Evolutionary conservation across 306 rosid genomes (phyloP), one percentile per base, ranked within the genome.

Genomic region (Alnus glutinosa): DNA sequence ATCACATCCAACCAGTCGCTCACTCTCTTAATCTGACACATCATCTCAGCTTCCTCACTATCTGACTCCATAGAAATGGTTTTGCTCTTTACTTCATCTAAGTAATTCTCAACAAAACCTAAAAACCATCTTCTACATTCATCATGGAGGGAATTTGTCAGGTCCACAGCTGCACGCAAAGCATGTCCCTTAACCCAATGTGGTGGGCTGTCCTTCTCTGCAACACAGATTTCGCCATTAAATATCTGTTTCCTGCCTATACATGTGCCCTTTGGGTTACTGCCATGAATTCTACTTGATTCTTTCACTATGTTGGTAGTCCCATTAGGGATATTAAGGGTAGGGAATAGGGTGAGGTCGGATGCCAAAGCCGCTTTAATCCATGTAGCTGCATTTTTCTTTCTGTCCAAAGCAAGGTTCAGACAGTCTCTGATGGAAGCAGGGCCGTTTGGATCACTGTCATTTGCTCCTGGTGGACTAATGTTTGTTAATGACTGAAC

Each of bases 21-120:
- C 23, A 86, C 78, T 47, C 67, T 83, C 87, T 86, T 86, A 64
- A 83, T 78, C 63, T 71, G 75, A 30, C 80, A 74, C 87, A 86
- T 83, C 58, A 72, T 83, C 66, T 78, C 83, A 37, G 78, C 85
- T 15, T 81, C 75, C 36, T 83, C 71, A 30, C 30, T 32, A 52
- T 80, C 71, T n/a, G 81, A 83, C 67, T 75, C 83, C 63, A 70
- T 57, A 7, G 67, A 51, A n/a, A 42, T 50, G 11, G 71, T 75
- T 75, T 28, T 78, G 74, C 71, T 83, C 23, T 23, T 64, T 8
- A 75, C 81, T 16, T 83, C 83, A 83, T 80, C 87, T 36, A 86
- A 76, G 70, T 75, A 78, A 50, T 28, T 73, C 77, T 86, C 87
- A 50, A 71, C 68, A 50, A 73, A 37, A 58, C 39, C 80, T 71